A percentile compares a stretch with the other conserved stretches of the same genome.
Evolutionary conservation across 768 basidiomycete species (phyloP).

Genomic region (Cyclocybe cylindracea): DNA sequence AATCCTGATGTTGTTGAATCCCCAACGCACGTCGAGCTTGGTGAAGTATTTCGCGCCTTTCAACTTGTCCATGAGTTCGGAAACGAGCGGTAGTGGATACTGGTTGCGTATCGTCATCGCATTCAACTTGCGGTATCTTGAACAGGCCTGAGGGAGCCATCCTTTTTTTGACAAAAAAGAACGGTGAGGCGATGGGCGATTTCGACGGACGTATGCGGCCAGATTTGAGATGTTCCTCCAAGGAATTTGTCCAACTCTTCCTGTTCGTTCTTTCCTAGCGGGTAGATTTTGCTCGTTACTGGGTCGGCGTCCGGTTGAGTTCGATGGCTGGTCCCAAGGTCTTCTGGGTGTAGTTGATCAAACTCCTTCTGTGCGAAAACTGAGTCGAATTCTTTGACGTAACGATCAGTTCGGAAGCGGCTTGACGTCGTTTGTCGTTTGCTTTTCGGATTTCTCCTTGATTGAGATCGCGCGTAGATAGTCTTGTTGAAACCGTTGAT

Average conservation of each 20-base stretch:
- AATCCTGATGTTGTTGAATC: slow-evolving; percentile 37
- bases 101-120: slow-evolving; percentile 25
- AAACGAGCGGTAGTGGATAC: slow-evolving; percentile 27
- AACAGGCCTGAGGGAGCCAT: slow-evolving; percentile 15
- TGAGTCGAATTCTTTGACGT: slow-evolving; percentile 6
- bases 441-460: background rate
- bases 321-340: slow-evolving; percentile 10
- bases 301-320: slow-evolving; percentile 1
- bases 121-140: slow-evolving; percentile 32
- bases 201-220: slow-evolving; percentile 7
- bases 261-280: background rate
- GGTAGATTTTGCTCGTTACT: slow-evolving; percentile 2
- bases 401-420: slow-evolving; percentile 5
- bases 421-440: background rate
- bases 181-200: slow-evolving; percentile 5
- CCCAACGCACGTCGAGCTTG: slow-evolving; percentile 38
- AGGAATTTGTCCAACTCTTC: slow-evolving; percentile 2
- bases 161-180: too few species aligned
- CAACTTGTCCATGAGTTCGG: slow-evolving; percentile 26
- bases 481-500: slow-evolving; percentile 10
- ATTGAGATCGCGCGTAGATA: slow-evolving; percentile 4
- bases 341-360: slow-evolving; percentile 1
- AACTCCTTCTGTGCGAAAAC: slow-evolving; percentile 1
- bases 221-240: slow-evolving; percentile 3
- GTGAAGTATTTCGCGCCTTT: slow-evolving; percentile 33